Percentiles rank a stretch among this genome's conserved stretches.
phyloP scores from a whole-genome alignment of 2,329 filamentous ascomycete genomes.

The Erysiphe pulchra region DNA sequence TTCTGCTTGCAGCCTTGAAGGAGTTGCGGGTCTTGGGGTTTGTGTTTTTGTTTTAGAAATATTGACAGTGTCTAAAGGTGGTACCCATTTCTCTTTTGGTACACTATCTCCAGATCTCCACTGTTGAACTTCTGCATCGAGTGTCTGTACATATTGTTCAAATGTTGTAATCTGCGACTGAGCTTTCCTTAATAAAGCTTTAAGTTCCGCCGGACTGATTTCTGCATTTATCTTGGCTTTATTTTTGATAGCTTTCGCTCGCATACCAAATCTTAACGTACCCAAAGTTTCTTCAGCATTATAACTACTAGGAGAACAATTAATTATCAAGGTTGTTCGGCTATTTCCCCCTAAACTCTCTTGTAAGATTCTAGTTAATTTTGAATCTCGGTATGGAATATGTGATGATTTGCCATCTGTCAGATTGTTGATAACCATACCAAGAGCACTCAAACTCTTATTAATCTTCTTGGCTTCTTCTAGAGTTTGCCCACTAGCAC shows the following conservation, averaged over 20 bases:
- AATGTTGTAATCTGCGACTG: conserved; percentile 75
- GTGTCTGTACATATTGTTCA: conserved; percentile 56
- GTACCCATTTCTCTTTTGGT: conserved; percentile 70
- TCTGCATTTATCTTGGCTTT: conserved; percentile 99
- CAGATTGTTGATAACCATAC: conserved; percentile 96
- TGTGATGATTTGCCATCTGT: conserved; percentile 95
- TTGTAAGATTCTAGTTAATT: conserved; percentile 89
- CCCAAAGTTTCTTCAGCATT: conserved; percentile 88
- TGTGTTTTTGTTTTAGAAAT: conserved; percentile 23
- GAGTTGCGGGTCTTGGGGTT: conserved; percentile 28
- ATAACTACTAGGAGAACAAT: conserved; percentile 96
- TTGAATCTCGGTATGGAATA: conserved; percentile 91
- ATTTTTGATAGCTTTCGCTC: conserved; percentile 98
- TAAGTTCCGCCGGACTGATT: conserved; percentile 84
- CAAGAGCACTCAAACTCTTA: conserved; percentile 92
- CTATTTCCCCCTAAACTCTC: conserved; percentile 95
- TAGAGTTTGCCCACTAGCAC: conserved; percentile 84
- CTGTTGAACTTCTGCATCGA: conserved; percentile 62
- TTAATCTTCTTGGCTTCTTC: conserved; percentile 99
- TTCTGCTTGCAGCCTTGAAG: conserved; percentile 28
- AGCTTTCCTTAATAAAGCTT: conserved; percentile 73
- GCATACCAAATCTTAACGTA: conserved; percentile 79
- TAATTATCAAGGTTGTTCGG: conserved; percentile 93
- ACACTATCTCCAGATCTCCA: conserved; percentile 81
- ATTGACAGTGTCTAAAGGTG: conserved; percentile 31